Percentiles rank a stretch among this genome's conserved stretches.
phyloP scores from a whole-genome alignment of 306 rosid species.

The Sophora flavescens region DNA sequence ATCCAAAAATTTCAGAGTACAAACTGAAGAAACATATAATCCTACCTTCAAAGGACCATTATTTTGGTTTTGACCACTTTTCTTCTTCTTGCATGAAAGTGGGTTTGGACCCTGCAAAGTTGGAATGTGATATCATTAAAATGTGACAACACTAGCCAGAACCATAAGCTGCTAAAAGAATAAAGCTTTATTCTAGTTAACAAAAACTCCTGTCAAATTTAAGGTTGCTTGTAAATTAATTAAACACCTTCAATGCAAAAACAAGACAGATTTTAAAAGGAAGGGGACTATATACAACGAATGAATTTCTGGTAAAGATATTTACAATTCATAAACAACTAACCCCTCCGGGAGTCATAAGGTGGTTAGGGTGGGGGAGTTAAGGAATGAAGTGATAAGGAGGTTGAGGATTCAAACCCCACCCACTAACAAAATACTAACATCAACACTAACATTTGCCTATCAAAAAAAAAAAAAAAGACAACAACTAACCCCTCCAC shows the following conservation, averaged over 20 bases:
- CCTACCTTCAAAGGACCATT: constrained; percentile 58
- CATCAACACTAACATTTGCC: too few species aligned
- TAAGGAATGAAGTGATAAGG: too few species aligned
- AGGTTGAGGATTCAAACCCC: too few species aligned
- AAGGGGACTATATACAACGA: background rate
- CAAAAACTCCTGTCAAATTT: background rate
- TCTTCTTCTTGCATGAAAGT: constrained; percentile 86
- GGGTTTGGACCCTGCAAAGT: constrained; percentile 88
- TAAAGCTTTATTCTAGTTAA: constrained; percentile 1
- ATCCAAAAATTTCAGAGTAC: background rate
- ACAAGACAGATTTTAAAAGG: background rate
- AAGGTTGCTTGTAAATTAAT: constrained; percentile 14
- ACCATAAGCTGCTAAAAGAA: constrained; percentile 9
- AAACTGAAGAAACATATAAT: background rate
- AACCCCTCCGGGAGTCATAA: too few species aligned
- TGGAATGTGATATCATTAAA: constrained; percentile 25
- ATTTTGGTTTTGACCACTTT: constrained; percentile 55
- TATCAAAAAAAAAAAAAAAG: too few species aligned
- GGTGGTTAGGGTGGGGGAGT: too few species aligned
- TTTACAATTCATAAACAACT: constrained; percentile 7
- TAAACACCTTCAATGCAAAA: background rate
- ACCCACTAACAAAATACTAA: too few species aligned
- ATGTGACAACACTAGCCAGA: constrained; percentile 6
- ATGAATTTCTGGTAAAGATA: background rate
- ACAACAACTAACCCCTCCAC: too few species aligned